Conservation (phyloP, 768 basidiomycete genomes). For the Cubamyces lactineus region DNA sequence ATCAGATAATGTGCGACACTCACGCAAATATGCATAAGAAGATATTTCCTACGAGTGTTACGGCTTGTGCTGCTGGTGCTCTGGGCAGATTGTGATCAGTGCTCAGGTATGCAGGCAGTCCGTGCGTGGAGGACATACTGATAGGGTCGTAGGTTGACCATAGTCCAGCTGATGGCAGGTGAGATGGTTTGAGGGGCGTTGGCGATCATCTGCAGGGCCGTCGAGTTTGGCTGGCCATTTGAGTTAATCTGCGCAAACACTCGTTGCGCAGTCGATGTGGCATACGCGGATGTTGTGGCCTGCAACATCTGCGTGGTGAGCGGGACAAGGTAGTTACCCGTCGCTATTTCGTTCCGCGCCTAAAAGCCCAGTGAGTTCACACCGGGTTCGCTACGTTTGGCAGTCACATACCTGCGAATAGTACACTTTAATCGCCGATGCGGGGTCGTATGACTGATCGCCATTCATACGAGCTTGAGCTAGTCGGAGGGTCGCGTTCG, state of each 20-base stretch:
- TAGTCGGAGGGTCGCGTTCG: constrained; percentile 40
- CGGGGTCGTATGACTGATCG: constrained; percentile 40
- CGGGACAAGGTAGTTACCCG: constrained; percentile 44
- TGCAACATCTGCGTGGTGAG: constrained; percentile 35
- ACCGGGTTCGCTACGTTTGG: background rate
- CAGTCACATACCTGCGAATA: constrained; percentile 41
- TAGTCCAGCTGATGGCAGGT: constrained; percentile 37
- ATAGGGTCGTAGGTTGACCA: constrained; percentile 46
- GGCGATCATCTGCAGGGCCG: constrained; percentile 42
- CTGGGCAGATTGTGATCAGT: constrained; percentile 15
- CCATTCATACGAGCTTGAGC: constrained; percentile 41
- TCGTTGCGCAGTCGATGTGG: constrained; percentile 29
- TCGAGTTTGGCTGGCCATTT: constrained; percentile 38
- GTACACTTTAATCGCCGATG: constrained; percentile 40
- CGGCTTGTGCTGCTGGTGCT: constrained; percentile 42
- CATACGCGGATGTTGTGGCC: constrained; percentile 27
- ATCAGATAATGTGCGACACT: constrained; percentile 18
- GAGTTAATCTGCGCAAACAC: constrained; percentile 33
- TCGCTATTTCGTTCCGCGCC: constrained; percentile 46
- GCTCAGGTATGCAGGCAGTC: background rate
- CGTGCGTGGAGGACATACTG: constrained; percentile 23
- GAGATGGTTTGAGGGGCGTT: constrained; percentile 44
- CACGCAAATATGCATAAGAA: constrained; percentile 36
- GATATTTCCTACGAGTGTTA: constrained; percentile 47
- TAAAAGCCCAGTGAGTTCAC: background rate